Evolutionary conservation across 352 stramenopile species (phyloP).

Genomic region (Peronosclerospora sorghi): DNA sequence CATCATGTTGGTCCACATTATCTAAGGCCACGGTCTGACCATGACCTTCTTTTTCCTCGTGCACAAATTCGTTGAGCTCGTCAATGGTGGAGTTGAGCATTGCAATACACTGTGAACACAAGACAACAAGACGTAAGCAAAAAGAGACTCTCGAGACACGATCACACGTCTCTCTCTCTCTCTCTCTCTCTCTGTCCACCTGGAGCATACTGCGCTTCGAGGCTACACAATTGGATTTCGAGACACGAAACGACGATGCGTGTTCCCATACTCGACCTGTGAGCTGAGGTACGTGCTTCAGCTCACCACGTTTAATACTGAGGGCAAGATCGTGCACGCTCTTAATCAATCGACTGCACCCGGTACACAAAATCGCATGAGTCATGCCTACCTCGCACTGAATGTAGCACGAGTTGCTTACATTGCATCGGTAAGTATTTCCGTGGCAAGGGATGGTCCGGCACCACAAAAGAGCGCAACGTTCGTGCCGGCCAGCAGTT

Average conservation of each 20-base stretch:
- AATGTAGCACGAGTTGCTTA: slow-evolving; percentile 17
- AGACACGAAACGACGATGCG: slow-evolving; percentile 38
- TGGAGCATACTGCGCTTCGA: slow-evolving; percentile 82
- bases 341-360: slow-evolving; percentile 56
- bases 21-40: slow-evolving; percentile 17
- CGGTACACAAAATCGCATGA: not conserved
- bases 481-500: slow-evolving; percentile 62
- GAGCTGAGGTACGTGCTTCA: slow-evolving; percentile 50
- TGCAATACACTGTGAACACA: slow-evolving; percentile 42
- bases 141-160: not conserved
- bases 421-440: slow-evolving; percentile 61
- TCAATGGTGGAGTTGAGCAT: slow-evolving; percentile 76
- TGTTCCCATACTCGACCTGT: slow-evolving; percentile 79
- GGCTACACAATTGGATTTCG: slow-evolving; percentile 81
- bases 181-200: too few relatives aligned
- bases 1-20: slow-evolving; percentile 56
- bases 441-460: slow-evolving; percentile 59
- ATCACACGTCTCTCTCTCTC: not conserved
- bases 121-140: not conserved
- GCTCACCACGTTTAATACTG: slow-evolving; percentile 33
- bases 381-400: not conserved
- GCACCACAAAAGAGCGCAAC: slow-evolving; percentile 72
- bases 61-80: slow-evolving; percentile 67
- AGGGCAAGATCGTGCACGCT: slow-evolving; percentile 47
- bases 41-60: slow-evolving; percentile 29